Evolutionary conservation across 2,329 filamentous ascomycete species (phyloP).

Genomic region (Thelonectria blattea): DNA sequence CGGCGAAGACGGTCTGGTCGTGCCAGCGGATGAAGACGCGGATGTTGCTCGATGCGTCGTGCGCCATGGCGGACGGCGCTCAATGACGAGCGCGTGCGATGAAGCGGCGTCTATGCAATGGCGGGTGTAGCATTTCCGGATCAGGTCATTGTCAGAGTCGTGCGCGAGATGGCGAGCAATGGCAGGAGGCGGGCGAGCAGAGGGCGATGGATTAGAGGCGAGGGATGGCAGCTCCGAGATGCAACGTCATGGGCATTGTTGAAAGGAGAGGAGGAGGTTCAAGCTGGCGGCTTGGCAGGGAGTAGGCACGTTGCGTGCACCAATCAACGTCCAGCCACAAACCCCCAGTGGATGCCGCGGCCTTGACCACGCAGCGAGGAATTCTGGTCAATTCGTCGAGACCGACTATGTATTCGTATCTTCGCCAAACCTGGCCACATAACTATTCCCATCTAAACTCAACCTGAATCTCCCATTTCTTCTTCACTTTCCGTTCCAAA

Average conservation of each 20-base stretch:
- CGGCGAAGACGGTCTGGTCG: conserved; percentile 92
- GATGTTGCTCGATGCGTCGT: conserved; percentile 70
- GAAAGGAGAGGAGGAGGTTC: conserved; percentile 42
- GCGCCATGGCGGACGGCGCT: conserved; percentile 52
- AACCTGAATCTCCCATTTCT: too few relatives aligned
- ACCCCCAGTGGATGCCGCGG: conserved; percentile 25
- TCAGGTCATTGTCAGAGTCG: conserved; percentile 28
- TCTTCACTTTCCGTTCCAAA: too few relatives aligned
- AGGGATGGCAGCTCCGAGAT: conserved; percentile 28
- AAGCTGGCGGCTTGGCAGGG: conserved; percentile 33
- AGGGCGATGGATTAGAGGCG: conserved; percentile 18
- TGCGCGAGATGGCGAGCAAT: conserved; percentile 8
- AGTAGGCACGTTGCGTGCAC: conserved; percentile 21
- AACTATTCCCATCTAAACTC: too few relatives aligned
- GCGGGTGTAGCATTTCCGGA: conserved; percentile 42
- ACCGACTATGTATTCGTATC: too few relatives aligned
- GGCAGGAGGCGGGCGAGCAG: background rate
- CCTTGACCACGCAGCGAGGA: conserved; percentile 16
- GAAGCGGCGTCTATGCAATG: conserved; percentile 33
- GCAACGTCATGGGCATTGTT: conserved; percentile 37
- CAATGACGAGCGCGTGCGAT: conserved; percentile 40
- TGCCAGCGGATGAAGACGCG: conserved; percentile 96
- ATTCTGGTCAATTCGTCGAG: background rate
- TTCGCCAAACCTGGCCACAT: too few relatives aligned
- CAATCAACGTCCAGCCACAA: conserved; percentile 32